phyloP scores from a whole-genome alignment of 2,329 filamentous ascomycete species.

The Pyrenophora tritici-repentis region DNA sequence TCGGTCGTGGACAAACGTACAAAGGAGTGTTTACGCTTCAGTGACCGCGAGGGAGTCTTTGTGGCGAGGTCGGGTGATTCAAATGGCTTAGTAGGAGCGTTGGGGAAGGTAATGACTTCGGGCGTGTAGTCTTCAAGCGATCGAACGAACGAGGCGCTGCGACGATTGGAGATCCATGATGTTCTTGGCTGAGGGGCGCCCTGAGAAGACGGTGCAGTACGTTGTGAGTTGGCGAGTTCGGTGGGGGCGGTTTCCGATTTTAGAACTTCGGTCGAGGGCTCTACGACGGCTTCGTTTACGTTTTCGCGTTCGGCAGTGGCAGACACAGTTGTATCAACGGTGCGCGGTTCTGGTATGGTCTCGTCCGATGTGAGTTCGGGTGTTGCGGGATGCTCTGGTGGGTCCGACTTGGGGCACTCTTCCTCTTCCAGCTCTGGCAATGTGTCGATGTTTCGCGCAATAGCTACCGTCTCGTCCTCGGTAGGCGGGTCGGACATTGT shows the following conservation, averaged over 20 bases:
- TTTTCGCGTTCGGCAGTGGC: slow-evolving; percentile 23
- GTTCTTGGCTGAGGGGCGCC: slow-evolving; percentile 37
- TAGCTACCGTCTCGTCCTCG: slow-evolving; percentile 33
- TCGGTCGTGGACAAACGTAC: slow-evolving; percentile 82
- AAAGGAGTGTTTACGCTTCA: slow-evolving; percentile 54
- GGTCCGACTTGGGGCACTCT: slow-evolving; percentile 25
- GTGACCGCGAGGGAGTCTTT: slow-evolving; percentile 52
- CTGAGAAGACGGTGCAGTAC: slow-evolving; percentile 39
- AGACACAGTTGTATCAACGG: slow-evolving; percentile 13
- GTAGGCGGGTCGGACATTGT: slow-evolving; percentile 43
- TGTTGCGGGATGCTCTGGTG: slow-evolving; percentile 25
- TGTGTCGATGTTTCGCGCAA: slow-evolving; percentile 27
- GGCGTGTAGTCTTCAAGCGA: slow-evolving; percentile 41
- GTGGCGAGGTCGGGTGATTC: slow-evolving; percentile 50
- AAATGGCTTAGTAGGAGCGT: slow-evolving; percentile 23
- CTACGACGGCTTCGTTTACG: slow-evolving; percentile 22
- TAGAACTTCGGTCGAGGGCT: slow-evolving; percentile 31
- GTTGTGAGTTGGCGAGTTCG: slow-evolving; percentile 40
- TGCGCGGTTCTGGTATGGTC: slow-evolving; percentile 18
- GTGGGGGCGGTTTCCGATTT: slow-evolving; percentile 30
- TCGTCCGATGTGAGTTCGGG: slow-evolving; percentile 29
- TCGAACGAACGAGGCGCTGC: slow-evolving; percentile 50
- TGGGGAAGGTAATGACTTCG: slow-evolving; percentile 39
- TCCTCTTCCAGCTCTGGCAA: slow-evolving; percentile 23
- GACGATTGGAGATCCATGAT: slow-evolving; percentile 53